Base-by-base conservation (phyloP, 2,329 filamentous ascomycete species). In the Penicillium rolfsii region DNA sequence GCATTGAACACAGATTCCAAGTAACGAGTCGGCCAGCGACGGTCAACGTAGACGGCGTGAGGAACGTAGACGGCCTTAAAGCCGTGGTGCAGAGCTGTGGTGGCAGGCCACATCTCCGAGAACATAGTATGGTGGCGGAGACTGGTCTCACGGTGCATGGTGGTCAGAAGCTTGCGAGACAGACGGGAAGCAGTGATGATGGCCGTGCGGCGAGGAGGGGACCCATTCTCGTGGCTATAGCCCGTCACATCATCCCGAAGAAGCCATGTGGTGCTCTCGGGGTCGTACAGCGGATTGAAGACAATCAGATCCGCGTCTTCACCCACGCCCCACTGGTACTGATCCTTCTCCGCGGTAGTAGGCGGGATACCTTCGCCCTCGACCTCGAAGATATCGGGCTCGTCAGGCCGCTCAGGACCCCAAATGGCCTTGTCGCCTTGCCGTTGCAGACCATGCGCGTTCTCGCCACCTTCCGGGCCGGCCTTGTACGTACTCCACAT, bases 41-140 rank as follows among this genome's bases (percentile, higher is more conserved):
- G 88, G 76, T 97, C 93, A 16, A 94, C 86, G 74, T 90, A 98
- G 58, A 96, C 84, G 1, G 93, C 91, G 71, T 98, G 94, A 1
- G 94, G 94, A 2, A 89, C 92, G 67, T 90, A 96, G 14, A 97
- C 93, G 40, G 91, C 93, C 80, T 97, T 98, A 79, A 91, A 88
- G 11, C 94, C 94, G 74, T 97, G 93, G 62, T 97, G 93, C 9
- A 98, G 83, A 1, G 93, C 91, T 1, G 91, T 88, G 0, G 91
- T 95, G 0, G 89, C 89, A 0, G 93, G 91, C 92, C 92, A 97
- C 93, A 97, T 97, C 77, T 98, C 94, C 0, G 93, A 91, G 74
- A 96, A 96, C 81, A 95, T 96, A 65, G 91, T 91, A 76, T 96
- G 91, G 69, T 93, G 93, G 72, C 89, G 89, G 70, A 91, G 85